These are phyloP conservation scores for Exophiala lecanii-corni DNA, from an alignment of 2,329 filamentous ascomycete genomes.

Conservation along the genomic window DNA sequence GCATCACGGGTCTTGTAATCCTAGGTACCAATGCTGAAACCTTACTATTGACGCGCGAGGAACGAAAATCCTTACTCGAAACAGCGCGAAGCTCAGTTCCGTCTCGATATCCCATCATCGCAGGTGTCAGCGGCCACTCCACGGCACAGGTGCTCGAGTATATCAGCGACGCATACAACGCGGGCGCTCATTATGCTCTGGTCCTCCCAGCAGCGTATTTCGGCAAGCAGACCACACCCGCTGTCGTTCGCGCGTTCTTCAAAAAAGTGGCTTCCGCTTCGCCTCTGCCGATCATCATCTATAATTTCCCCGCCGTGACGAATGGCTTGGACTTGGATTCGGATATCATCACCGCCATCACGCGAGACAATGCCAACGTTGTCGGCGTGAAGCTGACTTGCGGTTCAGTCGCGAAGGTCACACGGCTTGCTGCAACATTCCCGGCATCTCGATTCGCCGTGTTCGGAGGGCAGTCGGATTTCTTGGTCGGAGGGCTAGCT, in stretches of 20 bases:
- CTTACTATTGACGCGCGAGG: conserved; percentile 54
- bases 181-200: conserved; percentile 58
- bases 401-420: conserved; percentile 57
- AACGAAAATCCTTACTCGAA: conserved; percentile 51
- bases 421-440: conserved; percentile 50
- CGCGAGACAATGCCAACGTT: conserved; percentile 48
- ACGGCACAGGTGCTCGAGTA: conserved; percentile 59
- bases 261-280: conserved; percentile 49
- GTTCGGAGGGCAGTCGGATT: conserved; percentile 70
- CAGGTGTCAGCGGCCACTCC: conserved; percentile 60
- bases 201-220: conserved; percentile 62
- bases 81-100: conserved; percentile 49
- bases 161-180: conserved; percentile 54
- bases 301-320: conserved; percentile 65
- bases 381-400: conserved; percentile 65
- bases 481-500: conserved; percentile 54
- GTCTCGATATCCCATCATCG: conserved; percentile 55
- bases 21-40: conserved; percentile 54
- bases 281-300: conserved; percentile 56
- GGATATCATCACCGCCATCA: conserved; percentile 53
- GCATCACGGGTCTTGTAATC: conserved; percentile 49
- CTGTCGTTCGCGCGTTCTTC: conserved; percentile 57
- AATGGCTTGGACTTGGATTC: conserved; percentile 65
- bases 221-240: conserved; percentile 55
- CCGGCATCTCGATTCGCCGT: conserved; percentile 56